Conservation (phyloP, 2,329 filamentous ascomycete genomes). For the Fusarium cicatricum region DNA sequence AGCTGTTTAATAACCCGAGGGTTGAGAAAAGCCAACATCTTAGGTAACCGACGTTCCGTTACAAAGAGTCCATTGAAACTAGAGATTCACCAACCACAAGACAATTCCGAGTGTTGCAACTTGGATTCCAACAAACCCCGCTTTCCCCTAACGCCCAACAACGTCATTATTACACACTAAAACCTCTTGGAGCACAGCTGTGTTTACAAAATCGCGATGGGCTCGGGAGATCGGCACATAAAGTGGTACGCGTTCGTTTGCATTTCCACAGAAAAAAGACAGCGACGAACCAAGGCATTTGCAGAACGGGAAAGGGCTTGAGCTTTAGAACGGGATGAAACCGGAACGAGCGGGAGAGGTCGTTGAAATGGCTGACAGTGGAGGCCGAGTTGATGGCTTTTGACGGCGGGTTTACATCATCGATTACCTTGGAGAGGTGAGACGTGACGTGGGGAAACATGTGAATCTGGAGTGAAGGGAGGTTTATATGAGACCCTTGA, state of each 20-base stretch:
- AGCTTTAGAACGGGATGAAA: constrained; percentile 8
- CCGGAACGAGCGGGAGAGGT: constrained; percentile 8
- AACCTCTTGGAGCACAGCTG: neutral
- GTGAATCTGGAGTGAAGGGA: neutral
- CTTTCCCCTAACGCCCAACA: constrained; percentile 3
- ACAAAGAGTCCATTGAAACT: neutral
- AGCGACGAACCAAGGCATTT: constrained; percentile 9
- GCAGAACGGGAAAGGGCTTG: neutral
- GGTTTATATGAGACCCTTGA: neutral
- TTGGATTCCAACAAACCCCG: constrained; percentile 6
- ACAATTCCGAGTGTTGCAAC: constrained; percentile 2
- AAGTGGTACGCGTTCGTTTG: neutral
- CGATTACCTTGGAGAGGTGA: constrained; percentile 24
- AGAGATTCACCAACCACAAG: neutral
- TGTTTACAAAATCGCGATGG: neutral
- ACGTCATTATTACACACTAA: constrained; percentile 29
- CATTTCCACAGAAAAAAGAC: neutral
- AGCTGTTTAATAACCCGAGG: too few relatives aligned
- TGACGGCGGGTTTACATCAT: constrained; percentile 32
- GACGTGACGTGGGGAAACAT: constrained; percentile 20
- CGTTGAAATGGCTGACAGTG: neutral
- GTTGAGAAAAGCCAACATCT: too few relatives aligned
- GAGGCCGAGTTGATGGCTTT: constrained; percentile 10
- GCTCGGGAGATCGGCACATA: constrained; percentile 30
- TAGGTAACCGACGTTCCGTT: too few relatives aligned